phyloP scores from a whole-genome alignment of 768 basidiomycete genomes.

The Panus rudis region DNA sequence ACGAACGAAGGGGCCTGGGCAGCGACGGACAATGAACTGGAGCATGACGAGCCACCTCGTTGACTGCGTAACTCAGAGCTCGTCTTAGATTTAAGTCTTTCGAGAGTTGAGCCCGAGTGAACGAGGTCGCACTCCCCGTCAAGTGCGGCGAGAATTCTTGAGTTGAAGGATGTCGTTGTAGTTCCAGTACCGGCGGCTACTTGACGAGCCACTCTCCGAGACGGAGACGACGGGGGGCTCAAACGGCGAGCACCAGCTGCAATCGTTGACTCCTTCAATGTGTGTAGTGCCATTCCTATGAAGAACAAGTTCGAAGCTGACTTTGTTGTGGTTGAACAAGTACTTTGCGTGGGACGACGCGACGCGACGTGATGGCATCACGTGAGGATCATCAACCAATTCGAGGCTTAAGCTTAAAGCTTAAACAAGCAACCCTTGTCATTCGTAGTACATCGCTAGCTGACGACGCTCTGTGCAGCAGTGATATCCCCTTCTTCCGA shows the following conservation, averaged over 20 bases:
- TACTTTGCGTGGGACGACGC: no score
- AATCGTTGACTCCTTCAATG: constrained; percentile 13
- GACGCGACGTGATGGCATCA: no score
- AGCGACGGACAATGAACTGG: no score
- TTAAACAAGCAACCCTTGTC: no score
- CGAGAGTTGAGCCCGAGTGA: constrained; percentile 1
- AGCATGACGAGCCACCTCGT: not conserved
- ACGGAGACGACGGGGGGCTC: constrained; percentile 14
- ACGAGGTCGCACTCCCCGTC: constrained; percentile 14
- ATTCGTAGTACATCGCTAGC: no score
- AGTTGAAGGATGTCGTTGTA: constrained; percentile 5
- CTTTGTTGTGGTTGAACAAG: no score
- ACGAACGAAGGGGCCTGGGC: no score
- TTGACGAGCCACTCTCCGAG: constrained; percentile 1
- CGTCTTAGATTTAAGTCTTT: not conserved
- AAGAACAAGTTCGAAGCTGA: no score
- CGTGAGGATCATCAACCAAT: no score
- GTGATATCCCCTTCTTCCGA: no score
- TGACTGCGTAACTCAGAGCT: not conserved
- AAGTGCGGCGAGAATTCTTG: constrained; percentile 16
- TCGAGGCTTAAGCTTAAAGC: no score
- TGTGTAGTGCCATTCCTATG: constrained; percentile 12
- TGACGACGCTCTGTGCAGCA: no score
- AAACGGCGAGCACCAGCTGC: constrained; percentile 8
- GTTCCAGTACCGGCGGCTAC: not conserved